These are phyloP conservation scores for Dioscorea dumetorum DNA, from an alignment of 106 monocot genomes.

Conservation along the genomic window DNA sequence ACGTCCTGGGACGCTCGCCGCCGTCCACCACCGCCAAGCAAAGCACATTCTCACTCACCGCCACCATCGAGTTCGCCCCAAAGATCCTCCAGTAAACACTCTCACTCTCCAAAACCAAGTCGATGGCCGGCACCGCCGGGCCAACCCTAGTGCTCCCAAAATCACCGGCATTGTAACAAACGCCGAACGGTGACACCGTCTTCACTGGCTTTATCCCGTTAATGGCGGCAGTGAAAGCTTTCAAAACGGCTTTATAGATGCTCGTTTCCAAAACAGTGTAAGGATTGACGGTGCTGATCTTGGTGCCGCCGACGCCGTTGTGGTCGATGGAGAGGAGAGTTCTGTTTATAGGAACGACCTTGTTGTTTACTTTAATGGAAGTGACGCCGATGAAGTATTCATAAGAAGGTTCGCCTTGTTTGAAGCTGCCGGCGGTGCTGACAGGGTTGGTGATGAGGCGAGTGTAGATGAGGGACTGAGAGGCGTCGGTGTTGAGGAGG, in stretches of 20 bases:
- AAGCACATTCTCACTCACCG: constrained; percentile 18
- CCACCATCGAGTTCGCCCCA: constrained; percentile 66
- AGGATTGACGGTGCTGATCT: constrained; percentile 50
- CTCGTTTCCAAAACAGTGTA: constrained; percentile 47
- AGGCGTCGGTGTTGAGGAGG: constrained; percentile 34
- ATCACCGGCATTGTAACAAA: constrained; percentile 27
- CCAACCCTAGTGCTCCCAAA: constrained; percentile 40
- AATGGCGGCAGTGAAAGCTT: constrained; percentile 17
- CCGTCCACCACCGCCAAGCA: constrained; percentile 72
- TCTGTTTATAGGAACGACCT: constrained; percentile 24
- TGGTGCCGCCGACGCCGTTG: constrained; percentile 54
- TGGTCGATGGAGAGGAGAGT: constrained; percentile 36
- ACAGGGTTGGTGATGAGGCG: constrained; percentile 58
- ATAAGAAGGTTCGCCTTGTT: constrained; percentile 34
- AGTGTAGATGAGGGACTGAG: constrained; percentile 50
- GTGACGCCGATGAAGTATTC: constrained; percentile 67
- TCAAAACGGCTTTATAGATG: constrained; percentile 38
- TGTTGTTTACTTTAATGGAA: constrained; percentile 38
- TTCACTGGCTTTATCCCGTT: constrained; percentile 5
- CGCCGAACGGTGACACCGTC: constrained; percentile 38
- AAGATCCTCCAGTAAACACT: constrained; percentile 33
- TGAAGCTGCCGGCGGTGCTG: constrained; percentile 40
- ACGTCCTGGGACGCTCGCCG: constrained; percentile 30
- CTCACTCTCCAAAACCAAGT: constrained; percentile 40
- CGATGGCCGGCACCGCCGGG: constrained; percentile 44